Evolutionary conservation across 148 eudicot species (phyloP), one percentile per base, ranked within the genome.

Genomic region (Hydrangea macrophylla): DNA sequence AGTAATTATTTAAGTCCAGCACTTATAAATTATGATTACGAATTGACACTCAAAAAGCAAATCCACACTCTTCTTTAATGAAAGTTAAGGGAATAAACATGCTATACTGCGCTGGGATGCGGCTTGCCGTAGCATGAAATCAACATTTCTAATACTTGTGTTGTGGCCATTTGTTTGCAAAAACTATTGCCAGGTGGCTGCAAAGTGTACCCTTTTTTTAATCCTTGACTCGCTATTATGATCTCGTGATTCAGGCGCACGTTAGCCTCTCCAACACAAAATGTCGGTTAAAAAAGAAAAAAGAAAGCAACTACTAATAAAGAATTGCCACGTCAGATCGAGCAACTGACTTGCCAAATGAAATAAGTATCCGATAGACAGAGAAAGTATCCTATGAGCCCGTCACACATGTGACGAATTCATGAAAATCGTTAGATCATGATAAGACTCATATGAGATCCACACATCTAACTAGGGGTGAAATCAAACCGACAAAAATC

Each of bases 111-210:
- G 35, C 24, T 33, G 54, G 4, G 68, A 54, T 30, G 70, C 70
- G 26, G 62, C 75, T 30, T 30, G 33, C 30, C 64, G 30, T 48
- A 64, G 25, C 57, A 40, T 64, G 59, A 45, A 72, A 40, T 36
- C 31, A 55, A 51, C 8, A 27, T 55, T 28, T 62, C 25, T 32
- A 22, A 8, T 31, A 25, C 56, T 27, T 27, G 17, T 44, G 17
- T 62, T 42, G 12, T 57, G 20, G 36, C n/a, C 25, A 8, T 18
- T 39, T 63, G 7, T 26, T 51, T 12, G 22, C 27, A n/a, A n/a
- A 15, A 15, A 11, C 53, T 11, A 48, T 2, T 48, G 17, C 48
- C 48, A 42, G 17, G 17, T 42, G 17, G 17, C 17, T 42, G 48
- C 0, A 5, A 18, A 48, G 5, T 11, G 20, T 18, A 22, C 5